Evolutionary conservation across 2,329 filamentous ascomycete genomes (phyloP).

Genomic region (Talaromyces sp.): DNA sequence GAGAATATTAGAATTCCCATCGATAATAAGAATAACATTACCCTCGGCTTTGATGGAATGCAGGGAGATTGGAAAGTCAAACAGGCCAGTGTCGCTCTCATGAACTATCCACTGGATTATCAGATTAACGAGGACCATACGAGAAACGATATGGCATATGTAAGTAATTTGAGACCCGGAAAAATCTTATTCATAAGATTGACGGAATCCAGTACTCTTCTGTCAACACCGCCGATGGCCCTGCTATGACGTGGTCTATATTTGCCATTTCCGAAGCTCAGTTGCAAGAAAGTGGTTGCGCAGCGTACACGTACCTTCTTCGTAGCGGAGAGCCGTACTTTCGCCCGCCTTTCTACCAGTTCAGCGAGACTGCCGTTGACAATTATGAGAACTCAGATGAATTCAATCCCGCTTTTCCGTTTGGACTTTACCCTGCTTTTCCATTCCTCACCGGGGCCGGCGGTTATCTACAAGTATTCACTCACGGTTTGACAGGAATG

Average conservation of each 20-base stretch:
- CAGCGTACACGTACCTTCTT: slow-evolving; percentile 61
- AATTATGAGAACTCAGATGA: slow-evolving; percentile 58
- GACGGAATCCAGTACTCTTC: slow-evolving; percentile 54
- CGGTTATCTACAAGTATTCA: slow-evolving; percentile 18
- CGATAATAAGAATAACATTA: slow-evolving; percentile 52
- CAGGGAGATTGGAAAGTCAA: slow-evolving; percentile 61
- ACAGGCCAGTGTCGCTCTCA: slow-evolving; percentile 63
- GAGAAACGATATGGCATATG: slow-evolving; percentile 43
- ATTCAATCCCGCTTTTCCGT: slow-evolving; percentile 51
- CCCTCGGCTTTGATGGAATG: slow-evolving; percentile 59
- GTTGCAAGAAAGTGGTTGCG: slow-evolving; percentile 59
- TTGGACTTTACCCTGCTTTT: slow-evolving; percentile 50
- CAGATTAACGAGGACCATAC: slow-evolving; percentile 36
- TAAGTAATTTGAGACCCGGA: slow-evolving; percentile 43
- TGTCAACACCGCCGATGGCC: slow-evolving; percentile 59
- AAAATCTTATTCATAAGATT: not conserved
- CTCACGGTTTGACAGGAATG: slow-evolving; percentile 20
- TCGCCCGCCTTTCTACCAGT: slow-evolving; percentile 62
- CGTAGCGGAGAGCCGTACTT: slow-evolving; percentile 59
- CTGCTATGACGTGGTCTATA: slow-evolving; percentile 65
- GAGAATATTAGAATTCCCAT: slow-evolving; percentile 19
- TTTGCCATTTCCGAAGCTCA: slow-evolving; percentile 62
- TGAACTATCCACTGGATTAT: slow-evolving; percentile 57
- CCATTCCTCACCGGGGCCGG: slow-evolving; percentile 60
- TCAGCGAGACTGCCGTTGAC: slow-evolving; percentile 41